Evolutionary conservation across 164 flowering plant species (phyloP).

Genomic region (Umbellularia californica): DNA sequence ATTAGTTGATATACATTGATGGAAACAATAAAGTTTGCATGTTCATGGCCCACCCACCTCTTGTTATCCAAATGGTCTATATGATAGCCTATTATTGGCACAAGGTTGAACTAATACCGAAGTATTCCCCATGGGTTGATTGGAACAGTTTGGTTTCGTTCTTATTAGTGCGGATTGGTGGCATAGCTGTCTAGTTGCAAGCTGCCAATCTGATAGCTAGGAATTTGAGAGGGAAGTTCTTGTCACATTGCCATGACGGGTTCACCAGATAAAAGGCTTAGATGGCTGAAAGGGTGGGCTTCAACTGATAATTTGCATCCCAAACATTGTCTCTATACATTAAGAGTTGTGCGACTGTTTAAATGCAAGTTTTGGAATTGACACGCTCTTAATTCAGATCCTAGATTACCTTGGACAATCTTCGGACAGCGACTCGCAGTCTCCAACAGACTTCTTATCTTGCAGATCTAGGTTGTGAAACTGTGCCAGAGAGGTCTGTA

Average conservation of each 20-base stretch:
- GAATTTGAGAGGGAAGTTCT: too few species aligned
- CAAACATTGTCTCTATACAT: not conserved
- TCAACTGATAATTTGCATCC: not conserved
- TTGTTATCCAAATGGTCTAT: too few species aligned
- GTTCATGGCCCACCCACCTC: too few species aligned
- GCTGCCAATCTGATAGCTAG: not conserved
- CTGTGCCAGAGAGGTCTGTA: conserved; percentile 3
- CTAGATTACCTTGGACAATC: conserved; percentile 86
- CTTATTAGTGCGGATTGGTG: not conserved
- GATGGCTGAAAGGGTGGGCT: not conserved
- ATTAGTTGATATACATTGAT: too few species aligned
- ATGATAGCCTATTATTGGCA: too few species aligned
- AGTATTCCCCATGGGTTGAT: not conserved
- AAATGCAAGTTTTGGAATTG: conserved; percentile 4
- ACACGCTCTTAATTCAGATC: conserved; percentile 38
- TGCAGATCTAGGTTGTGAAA: conserved; percentile 69
- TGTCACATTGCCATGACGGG: too few species aligned
- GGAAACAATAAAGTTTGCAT: too few species aligned
- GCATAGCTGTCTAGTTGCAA: not conserved
- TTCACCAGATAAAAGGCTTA: too few species aligned
- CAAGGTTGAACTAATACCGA: not conserved
- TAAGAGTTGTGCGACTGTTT: not conserved
- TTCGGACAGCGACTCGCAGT: conserved; percentile 65
- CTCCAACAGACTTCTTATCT: conserved; percentile 56
- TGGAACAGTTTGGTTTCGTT: not conserved